Conservation (phyloP, 139 green algal genomes). For the Asterochloris sp. region DNA sequence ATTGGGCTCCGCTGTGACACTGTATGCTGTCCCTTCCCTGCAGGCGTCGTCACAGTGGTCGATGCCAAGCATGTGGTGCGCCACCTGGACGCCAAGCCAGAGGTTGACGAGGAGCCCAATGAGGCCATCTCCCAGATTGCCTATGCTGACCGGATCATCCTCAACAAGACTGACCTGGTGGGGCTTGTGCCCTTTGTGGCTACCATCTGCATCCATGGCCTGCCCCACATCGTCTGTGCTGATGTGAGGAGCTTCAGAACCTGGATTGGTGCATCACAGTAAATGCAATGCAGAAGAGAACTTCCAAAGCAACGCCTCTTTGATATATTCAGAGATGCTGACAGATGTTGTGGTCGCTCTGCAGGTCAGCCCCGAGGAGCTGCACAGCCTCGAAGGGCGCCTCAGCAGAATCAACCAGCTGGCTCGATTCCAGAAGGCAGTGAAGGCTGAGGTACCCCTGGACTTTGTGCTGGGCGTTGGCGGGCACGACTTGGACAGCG, state of each 20-base stretch:
- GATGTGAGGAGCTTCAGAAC: no score
- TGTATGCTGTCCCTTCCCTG: not conserved
- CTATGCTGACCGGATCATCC: slow-evolving; percentile 90
- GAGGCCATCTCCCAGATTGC: slow-evolving; percentile 95
- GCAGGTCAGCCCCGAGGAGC: slow-evolving; percentile 20
- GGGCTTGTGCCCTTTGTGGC: not conserved
- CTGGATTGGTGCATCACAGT: no score
- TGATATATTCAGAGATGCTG: not conserved
- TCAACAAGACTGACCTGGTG: slow-evolving; percentile 95
- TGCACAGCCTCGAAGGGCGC: slow-evolving; percentile 55
- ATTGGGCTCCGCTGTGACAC: no score
- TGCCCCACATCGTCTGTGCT: no score
- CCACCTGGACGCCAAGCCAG: slow-evolving; percentile 53
- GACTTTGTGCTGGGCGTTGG: slow-evolving; percentile 92
- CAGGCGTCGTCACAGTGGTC: slow-evolving; percentile 6
- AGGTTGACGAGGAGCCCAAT: slow-evolving; percentile 72
- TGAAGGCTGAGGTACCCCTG: slow-evolving; percentile 61
- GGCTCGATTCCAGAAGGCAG: slow-evolving; percentile 49
- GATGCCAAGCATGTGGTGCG: slow-evolving; percentile 61
- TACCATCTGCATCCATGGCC: no score
- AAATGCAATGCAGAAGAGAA: no score
- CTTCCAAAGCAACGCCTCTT: not conserved
- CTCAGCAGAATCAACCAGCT: slow-evolving; percentile 85
- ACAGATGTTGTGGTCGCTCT: not conserved
- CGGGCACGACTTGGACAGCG: slow-evolving; percentile 88